Evolutionary conservation across 176 grass and related monocot species (phyloP).

Genomic region (Oryza brachyantha): DNA sequence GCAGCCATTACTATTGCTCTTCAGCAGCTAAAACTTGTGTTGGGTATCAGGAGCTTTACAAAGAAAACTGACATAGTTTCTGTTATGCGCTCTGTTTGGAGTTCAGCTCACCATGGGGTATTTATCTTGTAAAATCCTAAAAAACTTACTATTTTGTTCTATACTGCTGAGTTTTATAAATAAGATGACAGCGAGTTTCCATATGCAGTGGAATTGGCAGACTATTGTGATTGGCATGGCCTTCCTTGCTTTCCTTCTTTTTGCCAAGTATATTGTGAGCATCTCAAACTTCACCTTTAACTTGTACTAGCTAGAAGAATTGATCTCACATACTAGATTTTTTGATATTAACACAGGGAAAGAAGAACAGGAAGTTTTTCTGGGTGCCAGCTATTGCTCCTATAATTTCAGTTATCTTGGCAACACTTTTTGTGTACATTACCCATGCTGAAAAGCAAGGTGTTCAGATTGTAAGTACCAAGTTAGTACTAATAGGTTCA

Average conservation of each 20-base stretch:
- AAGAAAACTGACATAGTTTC: slow-evolving; percentile 89
- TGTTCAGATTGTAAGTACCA: slow-evolving; percentile 92
- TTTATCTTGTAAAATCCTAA: slow-evolving; percentile 18
- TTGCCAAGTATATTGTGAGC: slow-evolving; percentile 74
- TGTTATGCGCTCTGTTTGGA: slow-evolving; percentile 85
- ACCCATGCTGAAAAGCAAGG: slow-evolving; percentile 82
- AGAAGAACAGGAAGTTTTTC: slow-evolving; percentile 78
- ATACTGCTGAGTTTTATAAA: background rate
- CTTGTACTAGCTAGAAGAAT: background rate
- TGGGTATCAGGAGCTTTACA: slow-evolving; percentile 80
- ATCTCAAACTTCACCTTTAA: background rate
- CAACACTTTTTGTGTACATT: slow-evolving; percentile 85
- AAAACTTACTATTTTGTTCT: background rate
- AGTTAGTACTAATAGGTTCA: background rate
- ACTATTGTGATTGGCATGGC: slow-evolving; percentile 68
- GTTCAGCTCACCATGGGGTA: slow-evolving; percentile 83
- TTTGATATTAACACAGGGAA: slow-evolving; percentile 57
- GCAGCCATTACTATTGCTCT: slow-evolving; percentile 95
- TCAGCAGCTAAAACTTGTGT: slow-evolving; percentile 83
- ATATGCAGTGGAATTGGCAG: slow-evolving; percentile 94
- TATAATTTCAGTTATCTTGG: slow-evolving; percentile 72
- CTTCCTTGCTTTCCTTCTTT: slow-evolving; percentile 80
- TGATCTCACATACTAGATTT: background rate
- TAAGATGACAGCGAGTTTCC: slow-evolving; percentile 1
- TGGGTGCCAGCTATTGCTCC: slow-evolving; percentile 93